Evolutionary conservation across 2,329 filamentous ascomycete genomes (phyloP).

Genomic region (Fusarium sp.): DNA sequence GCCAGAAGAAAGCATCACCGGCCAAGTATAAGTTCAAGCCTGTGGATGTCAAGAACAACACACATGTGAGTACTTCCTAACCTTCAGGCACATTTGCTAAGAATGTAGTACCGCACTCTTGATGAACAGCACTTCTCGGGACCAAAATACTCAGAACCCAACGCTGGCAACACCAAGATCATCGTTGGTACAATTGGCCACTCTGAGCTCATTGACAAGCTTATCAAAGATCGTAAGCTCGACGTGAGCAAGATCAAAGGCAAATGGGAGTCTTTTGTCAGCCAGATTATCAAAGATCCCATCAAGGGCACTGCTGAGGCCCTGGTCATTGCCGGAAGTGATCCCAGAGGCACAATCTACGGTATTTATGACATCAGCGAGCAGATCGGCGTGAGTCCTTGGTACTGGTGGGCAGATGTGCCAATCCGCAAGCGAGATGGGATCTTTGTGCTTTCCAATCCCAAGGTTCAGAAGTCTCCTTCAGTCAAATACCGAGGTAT

Average conservation of each 20-base stretch:
- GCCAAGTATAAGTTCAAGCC: slow-evolving; percentile 57
- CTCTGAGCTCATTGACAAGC: slow-evolving; percentile 64
- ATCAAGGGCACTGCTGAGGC: slow-evolving; percentile 54
- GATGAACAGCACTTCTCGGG: slow-evolving; percentile 47
- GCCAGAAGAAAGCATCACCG: slow-evolving; percentile 49
- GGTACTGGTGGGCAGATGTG: slow-evolving; percentile 71
- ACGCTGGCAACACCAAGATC: slow-evolving; percentile 63
- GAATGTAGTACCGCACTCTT: slow-evolving; percentile 28
- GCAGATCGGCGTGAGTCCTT: slow-evolving; percentile 66
- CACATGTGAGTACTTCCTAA: slow-evolving; percentile 49
- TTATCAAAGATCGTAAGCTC: background rate
- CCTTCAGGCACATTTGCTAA: accelerated
- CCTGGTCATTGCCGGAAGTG: slow-evolving; percentile 67
- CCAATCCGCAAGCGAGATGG: slow-evolving; percentile 56
- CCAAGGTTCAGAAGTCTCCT: slow-evolving; percentile 56
- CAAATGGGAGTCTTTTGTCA: slow-evolving; percentile 76
- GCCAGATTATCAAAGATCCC: slow-evolving; percentile 62
- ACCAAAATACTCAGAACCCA: slow-evolving; percentile 55
- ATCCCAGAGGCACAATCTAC: slow-evolving; percentile 69
- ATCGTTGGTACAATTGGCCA: slow-evolving; percentile 76
- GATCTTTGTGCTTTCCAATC: slow-evolving; percentile 58
- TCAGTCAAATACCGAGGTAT: slow-evolving; percentile 70
- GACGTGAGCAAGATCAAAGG: slow-evolving; percentile 66
- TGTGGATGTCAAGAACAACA: slow-evolving; percentile 59
- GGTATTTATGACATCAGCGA: slow-evolving; percentile 69